Base-by-base conservation (phyloP, 139 green algal species). In the Ostreobium quekettii region DNA sequence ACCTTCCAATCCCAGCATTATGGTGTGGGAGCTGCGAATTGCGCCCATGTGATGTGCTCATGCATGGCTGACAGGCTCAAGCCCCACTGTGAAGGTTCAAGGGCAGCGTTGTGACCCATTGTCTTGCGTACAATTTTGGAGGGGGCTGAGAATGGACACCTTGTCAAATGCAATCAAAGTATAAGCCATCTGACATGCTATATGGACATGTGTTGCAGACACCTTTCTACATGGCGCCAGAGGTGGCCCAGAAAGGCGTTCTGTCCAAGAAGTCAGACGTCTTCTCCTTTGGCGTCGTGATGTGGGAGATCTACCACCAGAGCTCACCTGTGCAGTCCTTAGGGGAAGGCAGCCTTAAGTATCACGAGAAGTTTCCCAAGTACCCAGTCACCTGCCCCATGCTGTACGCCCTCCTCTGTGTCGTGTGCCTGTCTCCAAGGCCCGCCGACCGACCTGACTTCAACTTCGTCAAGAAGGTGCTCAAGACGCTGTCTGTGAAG, bases 261-360 rank as follows among this genome's bases (percentile, higher is more conserved):
- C 47, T 80, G 33, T 53, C 72, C 74, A 46, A 82, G 36, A 78
- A 78, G 31, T 66, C 36, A 7, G 75, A 81, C 35, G 53, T 75
- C 24, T 81, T 81, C 48, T 61, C 73, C 8, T 82, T 76, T 48
- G 75, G 75, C 6, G 74, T 81, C n/a, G 62, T 81, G 26, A 61
- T 81, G 57, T 64, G 67, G 73, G 75, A 81, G 61, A 28, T 78
- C 46, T 53, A 53, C 42, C 42, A 53, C 19, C 42, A 53, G 19
- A 53, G 42, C 42, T 53, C 15, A 26, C 42, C 42, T 11, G 19
- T 53, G 15, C 42, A 53, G 19, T 26, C 42, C 42, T 26, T 19
- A 19, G 42, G 42, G 15, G 19, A 53, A 11, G 42, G 42, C 11
- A 53, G 42, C 19, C 19, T 53, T 11, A 11, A 53, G 42, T 53